These are phyloP conservation scores for Cladophialophora psammophila DNA, from an alignment of 2,329 filamentous ascomycete species.

Conservation along the genomic window DNA sequence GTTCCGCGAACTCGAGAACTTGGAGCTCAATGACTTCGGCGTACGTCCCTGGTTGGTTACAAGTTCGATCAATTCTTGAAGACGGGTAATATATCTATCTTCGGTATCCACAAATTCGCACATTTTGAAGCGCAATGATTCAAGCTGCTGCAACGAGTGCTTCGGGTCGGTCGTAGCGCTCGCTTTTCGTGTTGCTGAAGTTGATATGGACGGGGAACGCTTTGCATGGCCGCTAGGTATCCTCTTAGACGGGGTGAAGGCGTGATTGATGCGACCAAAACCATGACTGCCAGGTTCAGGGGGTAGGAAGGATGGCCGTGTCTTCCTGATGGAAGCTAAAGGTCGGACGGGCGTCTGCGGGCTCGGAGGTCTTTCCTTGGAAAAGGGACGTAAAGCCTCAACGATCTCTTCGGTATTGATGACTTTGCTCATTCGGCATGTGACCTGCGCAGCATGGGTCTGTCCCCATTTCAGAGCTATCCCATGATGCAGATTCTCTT, in stretches of 20 bases:
- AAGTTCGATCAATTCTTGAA: constrained; percentile 81
- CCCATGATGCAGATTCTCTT: constrained; percentile 42
- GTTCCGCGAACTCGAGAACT: constrained; percentile 53
- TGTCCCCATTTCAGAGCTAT: constrained; percentile 56
- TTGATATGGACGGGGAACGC: constrained; percentile 37
- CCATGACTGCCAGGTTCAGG: constrained; percentile 23
- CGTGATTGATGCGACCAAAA: constrained; percentile 21
- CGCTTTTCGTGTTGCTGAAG: constrained; percentile 61
- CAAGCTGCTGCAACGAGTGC: constrained; percentile 87
- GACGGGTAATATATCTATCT: constrained; percentile 87
- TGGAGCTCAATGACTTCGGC: constrained; percentile 71
- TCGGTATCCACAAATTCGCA: constrained; percentile 91
- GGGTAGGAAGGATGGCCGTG: constrained; percentile 39
- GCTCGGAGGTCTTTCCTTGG: constrained; percentile 39
- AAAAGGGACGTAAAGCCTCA: constrained; percentile 63
- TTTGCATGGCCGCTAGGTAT: constrained; percentile 33
- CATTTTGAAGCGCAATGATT: constrained; percentile 85
- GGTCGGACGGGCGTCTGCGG: constrained; percentile 33
- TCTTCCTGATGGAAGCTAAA: constrained; percentile 39
- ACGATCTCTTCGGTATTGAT: constrained; percentile 79
- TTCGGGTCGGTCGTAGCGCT: constrained; percentile 84
- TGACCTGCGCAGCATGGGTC: constrained; percentile 89
- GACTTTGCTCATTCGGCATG: constrained; percentile 81
- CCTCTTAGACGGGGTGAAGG: constrained; percentile 35
- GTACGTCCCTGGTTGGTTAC: constrained; percentile 81